These are phyloP conservation scores for Suillus brevipes DNA, from an alignment of 768 basidiomycete genomes.

Conservation along the genomic window DNA sequence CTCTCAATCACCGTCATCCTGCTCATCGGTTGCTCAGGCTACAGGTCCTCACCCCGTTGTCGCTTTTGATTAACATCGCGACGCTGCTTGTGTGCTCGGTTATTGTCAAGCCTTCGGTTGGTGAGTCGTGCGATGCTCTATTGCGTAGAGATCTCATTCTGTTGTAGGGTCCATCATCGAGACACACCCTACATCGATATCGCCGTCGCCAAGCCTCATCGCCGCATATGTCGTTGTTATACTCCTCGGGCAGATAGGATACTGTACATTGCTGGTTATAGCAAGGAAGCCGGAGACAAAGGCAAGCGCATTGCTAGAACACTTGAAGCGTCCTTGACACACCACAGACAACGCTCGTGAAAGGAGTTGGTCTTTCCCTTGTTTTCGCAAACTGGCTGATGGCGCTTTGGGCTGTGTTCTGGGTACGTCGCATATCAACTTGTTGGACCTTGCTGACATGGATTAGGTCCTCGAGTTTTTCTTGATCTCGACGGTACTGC, in stretches of 20 bases:
- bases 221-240: conserved; percentile 60
- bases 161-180: conserved; percentile 48
- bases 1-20: background rate
- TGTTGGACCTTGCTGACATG: background rate
- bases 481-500: conserved; percentile 69
- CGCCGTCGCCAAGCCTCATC: conserved; percentile 60
- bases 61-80: conserved; percentile 78
- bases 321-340: conserved; percentile 7
- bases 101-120: conserved; percentile 64
- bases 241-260: conserved; percentile 73
- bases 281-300: conserved; percentile 80
- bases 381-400: conserved; percentile 79
- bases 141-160: background rate
- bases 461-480: conserved; percentile 72
- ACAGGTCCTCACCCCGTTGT: conserved; percentile 85
- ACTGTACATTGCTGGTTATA: conserved; percentile 75
- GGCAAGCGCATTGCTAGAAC: conserved; percentile 37
- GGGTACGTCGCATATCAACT: conserved; percentile 45
- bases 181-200: conserved; percentile 66
- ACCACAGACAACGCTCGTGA: conserved; percentile 59
- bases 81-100: conserved; percentile 67
- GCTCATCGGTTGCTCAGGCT: conserved; percentile 41
- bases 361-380: conserved; percentile 79
- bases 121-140: conserved; percentile 26
- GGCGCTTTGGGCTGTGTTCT: conserved; percentile 78